Percentiles rank a stretch among this genome's conserved stretches.
phyloP scores from a whole-genome alignment of 2,329 filamentous ascomycete species.

The Acarospora socialis region DNA sequence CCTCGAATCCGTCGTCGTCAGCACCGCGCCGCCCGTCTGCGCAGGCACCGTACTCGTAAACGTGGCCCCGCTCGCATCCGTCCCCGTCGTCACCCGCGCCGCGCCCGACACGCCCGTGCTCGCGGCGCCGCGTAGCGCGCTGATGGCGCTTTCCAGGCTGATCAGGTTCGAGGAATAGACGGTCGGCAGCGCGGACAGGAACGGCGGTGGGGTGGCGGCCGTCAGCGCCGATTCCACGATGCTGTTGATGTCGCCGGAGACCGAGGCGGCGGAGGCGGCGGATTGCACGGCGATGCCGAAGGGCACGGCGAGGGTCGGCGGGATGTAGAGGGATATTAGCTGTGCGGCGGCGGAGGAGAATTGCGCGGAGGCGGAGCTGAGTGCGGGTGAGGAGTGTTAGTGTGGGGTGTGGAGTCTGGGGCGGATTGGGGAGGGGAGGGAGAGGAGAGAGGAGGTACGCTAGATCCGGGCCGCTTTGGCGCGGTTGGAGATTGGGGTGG shows the following conservation, averaged over 20 bases:
- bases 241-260: slow-evolving; percentile 27
- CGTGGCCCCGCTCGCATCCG: not conserved
- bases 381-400: not conserved
- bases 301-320: slow-evolving; percentile 15
- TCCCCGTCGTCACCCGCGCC: too few relatives aligned
- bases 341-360: slow-evolving; percentile 18
- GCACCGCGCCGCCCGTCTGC: not conserved
- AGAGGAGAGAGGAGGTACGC: too few relatives aligned
- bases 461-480: too few relatives aligned
- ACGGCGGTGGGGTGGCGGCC: slow-evolving; percentile 14
- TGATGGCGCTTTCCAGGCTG: slow-evolving; percentile 16
- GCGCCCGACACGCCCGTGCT: not conserved
- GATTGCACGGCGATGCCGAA: slow-evolving; percentile 17
- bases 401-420: too few relatives aligned
- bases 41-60: too few relatives aligned
- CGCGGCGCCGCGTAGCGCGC: slow-evolving; percentile 13
- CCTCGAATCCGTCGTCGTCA: not conserved
- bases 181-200: slow-evolving; percentile 18
- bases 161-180: slow-evolving; percentile 16
- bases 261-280: slow-evolving; percentile 18
- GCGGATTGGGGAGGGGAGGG: too few relatives aligned
- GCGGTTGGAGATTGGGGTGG: not conserved
- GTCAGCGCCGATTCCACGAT: slow-evolving; percentile 17
- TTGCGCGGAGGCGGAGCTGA: not conserved
- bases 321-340: slow-evolving; percentile 21